These are phyloP conservation scores for Hortiboletus flavorubellus DNA, from an alignment of 768 basidiomycete species.

Conservation along the genomic window DNA sequence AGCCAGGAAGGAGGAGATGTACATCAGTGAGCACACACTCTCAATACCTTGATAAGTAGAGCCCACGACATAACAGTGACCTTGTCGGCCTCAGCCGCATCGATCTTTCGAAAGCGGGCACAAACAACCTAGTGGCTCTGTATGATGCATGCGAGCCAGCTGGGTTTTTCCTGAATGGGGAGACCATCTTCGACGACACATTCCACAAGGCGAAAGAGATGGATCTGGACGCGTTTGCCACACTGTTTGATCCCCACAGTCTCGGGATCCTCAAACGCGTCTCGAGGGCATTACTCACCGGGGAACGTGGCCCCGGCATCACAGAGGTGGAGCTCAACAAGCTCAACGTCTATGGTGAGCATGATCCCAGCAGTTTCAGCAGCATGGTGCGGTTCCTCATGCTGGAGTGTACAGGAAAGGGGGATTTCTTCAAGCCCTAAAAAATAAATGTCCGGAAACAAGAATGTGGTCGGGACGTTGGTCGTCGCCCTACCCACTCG, in stretches of 20 bases:
- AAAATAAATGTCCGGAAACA: slow-evolving; percentile 35
- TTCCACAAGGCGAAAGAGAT: slow-evolving; percentile 45
- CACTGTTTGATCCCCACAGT: background rate
- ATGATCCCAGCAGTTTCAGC: background rate
- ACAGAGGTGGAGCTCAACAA: slow-evolving; percentile 38
- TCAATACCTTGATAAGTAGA: background rate
- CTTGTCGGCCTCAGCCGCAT: background rate
- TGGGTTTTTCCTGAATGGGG: background rate
- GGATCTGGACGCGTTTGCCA: slow-evolving; percentile 34
- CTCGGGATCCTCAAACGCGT: background rate
- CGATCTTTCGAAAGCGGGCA: background rate
- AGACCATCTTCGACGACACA: background rate
- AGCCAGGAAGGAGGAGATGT: background rate
- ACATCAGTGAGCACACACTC: background rate
- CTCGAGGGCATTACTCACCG: background rate
- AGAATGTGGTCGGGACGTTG: slow-evolving; percentile 48
- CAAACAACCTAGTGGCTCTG: background rate
- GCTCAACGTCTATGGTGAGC: slow-evolving; percentile 43
- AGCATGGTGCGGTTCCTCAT: background rate
- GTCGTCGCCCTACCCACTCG: slow-evolving; percentile 46
- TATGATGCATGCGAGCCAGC: background rate
- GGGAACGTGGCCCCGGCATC: background rate
- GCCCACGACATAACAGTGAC: too few relatives aligned
- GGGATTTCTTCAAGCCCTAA: slow-evolving; percentile 4
- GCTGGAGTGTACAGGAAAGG: background rate